phyloP scores from a whole-genome alignment of 2,329 filamentous ascomycete species.

The Neocucurbitaria cava region DNA sequence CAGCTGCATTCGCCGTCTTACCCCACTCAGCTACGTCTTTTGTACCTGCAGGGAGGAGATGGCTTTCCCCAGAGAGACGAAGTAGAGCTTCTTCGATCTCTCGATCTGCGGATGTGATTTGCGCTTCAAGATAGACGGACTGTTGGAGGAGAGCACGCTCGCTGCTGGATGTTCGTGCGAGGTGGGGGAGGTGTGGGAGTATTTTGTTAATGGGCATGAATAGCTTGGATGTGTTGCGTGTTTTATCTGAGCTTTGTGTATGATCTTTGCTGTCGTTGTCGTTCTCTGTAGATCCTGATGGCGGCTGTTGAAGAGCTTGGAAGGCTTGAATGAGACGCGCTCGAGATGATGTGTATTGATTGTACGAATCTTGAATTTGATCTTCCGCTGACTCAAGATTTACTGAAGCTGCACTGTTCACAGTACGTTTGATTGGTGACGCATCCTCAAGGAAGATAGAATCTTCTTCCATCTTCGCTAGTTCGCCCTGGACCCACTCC shows the following conservation, averaged over 20 bases:
- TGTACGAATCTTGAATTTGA: conserved; percentile 38
- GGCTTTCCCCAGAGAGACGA: conserved; percentile 48
- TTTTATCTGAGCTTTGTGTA: not conserved
- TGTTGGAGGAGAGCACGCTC: conserved; percentile 45
- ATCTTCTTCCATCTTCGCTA: conserved; percentile 52
- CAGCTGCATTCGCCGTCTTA: conserved; percentile 29
- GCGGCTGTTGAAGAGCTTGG: conserved; percentile 24
- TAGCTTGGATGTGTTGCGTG: not conserved
- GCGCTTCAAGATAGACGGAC: conserved; percentile 41
- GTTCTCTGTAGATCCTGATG: not conserved
- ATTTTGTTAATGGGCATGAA: conserved; percentile 29
- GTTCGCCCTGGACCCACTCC: conserved; percentile 59
- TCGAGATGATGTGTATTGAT: conserved; percentile 38
- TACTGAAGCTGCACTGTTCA: not conserved
- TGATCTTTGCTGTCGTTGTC: not conserved
- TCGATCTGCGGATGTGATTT: conserved; percentile 39
- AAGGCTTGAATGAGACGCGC: conserved; percentile 28
- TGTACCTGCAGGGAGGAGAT: conserved; percentile 44
- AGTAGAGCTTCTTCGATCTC: conserved; percentile 37
- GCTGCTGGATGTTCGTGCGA: conserved; percentile 30
- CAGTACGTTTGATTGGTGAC: conserved; percentile 36
- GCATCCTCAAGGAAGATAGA: conserved; percentile 43
- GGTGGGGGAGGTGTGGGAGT: conserved; percentile 39
- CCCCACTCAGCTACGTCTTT: conserved; percentile 37
- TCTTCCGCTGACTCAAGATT: conserved; percentile 31